Base-by-base conservation (phyloP, 768 basidiomycete species). In the Arthromyces matolae region DNA sequence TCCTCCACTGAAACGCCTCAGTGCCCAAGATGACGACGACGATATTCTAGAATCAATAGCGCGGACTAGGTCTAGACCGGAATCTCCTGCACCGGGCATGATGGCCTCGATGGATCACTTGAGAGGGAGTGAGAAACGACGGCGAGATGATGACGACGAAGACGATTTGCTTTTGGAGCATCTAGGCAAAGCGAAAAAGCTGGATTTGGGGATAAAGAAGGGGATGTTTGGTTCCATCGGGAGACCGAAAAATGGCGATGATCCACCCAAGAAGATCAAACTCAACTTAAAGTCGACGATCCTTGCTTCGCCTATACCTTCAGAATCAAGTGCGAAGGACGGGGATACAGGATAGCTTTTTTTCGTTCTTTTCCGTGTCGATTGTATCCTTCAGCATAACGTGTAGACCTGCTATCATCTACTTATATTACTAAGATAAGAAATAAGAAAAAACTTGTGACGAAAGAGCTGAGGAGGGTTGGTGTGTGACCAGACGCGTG, bases 141-240 rank as follows among this genome's bases (percentile, higher is more conserved):
- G 82, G 60, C 70, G 89, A 58, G 82, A 81, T 4, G 88, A 87
- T 14, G 84, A 85, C 25, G 86, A 89, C 32, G 86, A 88, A 34
- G 83, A 82, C 47, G 77, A 89, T 47, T 81, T 81, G 59, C 63
- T 78, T 56, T 64, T 89, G 39, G 81, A 77, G 44, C 78, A 80
- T 40, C 71, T 90, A 39, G 75, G 74, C 47, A 88, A 83, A 60
- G 59, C 73, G 20, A 84, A 81, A 66, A 80, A 77, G 51, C 65
- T 68, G 3, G 79, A 80, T 50, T 61, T 78, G 13, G 76, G 77
- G 42, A 53, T 61, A 36, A 71, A 73, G 58, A 81, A 77, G 59
- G 72, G 66, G 61, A 53, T 45, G 45, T 43, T 59, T 48, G 59
- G 60, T 49, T 52, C 60, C 42, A 34, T 64, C n/a, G 62, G 60